Evolutionary conservation across 768 basidiomycete genomes (phyloP).

Genomic region (Lentinula guzmanii): DNA sequence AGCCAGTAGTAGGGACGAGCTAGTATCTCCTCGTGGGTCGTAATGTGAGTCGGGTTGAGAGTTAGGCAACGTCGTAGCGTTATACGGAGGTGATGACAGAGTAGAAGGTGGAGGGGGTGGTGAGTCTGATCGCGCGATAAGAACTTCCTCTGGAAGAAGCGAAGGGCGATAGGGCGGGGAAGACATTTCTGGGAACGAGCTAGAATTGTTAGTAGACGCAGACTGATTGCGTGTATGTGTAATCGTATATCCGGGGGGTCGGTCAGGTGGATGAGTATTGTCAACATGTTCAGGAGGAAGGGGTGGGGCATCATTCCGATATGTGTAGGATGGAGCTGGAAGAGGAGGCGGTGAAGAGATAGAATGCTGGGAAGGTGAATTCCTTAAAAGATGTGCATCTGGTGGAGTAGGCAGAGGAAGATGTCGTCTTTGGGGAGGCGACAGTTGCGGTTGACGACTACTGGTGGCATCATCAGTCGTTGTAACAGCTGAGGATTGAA

Average conservation of each 20-base stretch:
- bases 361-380: not conserved
- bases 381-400: not conserved
- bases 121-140: not conserved
- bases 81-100: not conserved
- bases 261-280: not conserved
- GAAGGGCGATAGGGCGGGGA: conserved; percentile 7
- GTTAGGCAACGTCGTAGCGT: not conserved
- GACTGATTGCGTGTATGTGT: not conserved
- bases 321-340: not conserved
- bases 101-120: not conserved
- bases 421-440: not conserved
- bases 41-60: not conserved
- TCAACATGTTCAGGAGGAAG: not conserved
- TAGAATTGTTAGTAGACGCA: not conserved
- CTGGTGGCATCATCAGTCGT: not conserved
- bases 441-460: not conserved
- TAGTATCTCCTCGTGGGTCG: not conserved
- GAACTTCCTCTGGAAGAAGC: conserved; percentile 5
- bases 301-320: not conserved
- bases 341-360: not conserved
- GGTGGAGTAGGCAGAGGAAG: conserved; percentile 1
- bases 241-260: not conserved
- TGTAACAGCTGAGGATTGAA: not conserved
- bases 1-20: not conserved
- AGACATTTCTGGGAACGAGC: conserved; percentile 1